These are phyloP conservation scores for Hysterangium stoloniferum DNA, from an alignment of 768 basidiomycete species.

Conservation along the genomic window DNA sequence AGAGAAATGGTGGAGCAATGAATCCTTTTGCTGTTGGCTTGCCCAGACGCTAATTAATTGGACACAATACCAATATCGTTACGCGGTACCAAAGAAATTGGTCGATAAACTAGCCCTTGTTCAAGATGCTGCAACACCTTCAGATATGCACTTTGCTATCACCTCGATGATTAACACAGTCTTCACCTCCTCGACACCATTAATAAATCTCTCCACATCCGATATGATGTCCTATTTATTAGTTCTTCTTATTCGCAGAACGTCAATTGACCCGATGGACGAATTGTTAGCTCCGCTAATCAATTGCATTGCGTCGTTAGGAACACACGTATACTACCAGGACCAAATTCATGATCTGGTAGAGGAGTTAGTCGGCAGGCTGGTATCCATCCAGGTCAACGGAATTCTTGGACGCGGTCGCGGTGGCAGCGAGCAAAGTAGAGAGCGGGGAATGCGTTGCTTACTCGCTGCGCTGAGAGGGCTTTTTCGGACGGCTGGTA, in stretches of 20 bases:
- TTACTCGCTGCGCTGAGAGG: slow-evolving; percentile 64
- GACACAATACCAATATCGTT: slow-evolving; percentile 91
- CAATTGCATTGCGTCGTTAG: slow-evolving; percentile 73
- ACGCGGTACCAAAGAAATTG: slow-evolving; percentile 76
- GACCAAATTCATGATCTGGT: slow-evolving; percentile 94
- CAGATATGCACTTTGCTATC: slow-evolving; percentile 50
- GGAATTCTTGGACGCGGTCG: slow-evolving; percentile 36
- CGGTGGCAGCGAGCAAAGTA: slow-evolving; percentile 34
- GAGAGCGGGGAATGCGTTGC: slow-evolving; percentile 61
- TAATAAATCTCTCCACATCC: slow-evolving; percentile 86
- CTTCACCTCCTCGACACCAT: slow-evolving; percentile 71
- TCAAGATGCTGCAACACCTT: slow-evolving; percentile 43
- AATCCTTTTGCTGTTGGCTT: slow-evolving; percentile 77
- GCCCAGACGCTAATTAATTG: slow-evolving; percentile 72
- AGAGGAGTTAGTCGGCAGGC: slow-evolving; percentile 69
- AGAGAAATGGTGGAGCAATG: slow-evolving; percentile 53
- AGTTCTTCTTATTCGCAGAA: slow-evolving; percentile 62
- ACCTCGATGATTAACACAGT: slow-evolving; percentile 76
- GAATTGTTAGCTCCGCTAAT: slow-evolving; percentile 59
- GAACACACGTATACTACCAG: slow-evolving; percentile 89
- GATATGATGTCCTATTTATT: slow-evolving; percentile 79
- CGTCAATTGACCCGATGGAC: slow-evolving; percentile 55
- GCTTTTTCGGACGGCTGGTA: slow-evolving; percentile 57
- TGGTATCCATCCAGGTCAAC: slow-evolving; percentile 62
- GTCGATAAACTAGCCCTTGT: slow-evolving; percentile 67